Conservation (phyloP, 768 basidiomycete genomes). For the Psilocybe sp. region DNA sequence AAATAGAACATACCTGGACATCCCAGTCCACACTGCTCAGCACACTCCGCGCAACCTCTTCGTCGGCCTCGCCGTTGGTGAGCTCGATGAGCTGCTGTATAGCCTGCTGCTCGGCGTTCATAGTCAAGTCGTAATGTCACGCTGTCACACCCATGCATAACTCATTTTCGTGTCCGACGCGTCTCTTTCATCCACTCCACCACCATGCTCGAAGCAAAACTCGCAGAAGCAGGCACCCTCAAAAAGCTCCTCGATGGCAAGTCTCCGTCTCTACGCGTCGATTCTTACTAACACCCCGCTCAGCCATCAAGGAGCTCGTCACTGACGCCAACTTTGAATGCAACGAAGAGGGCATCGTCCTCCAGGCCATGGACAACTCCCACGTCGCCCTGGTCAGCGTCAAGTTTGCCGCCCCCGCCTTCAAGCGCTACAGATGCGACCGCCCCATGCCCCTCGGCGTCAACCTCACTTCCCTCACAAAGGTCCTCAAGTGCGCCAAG, state of each 20-base stretch:
- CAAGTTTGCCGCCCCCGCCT: slow-evolving; percentile 73
- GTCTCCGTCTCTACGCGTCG: slow-evolving; percentile 19
- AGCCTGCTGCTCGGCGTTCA: slow-evolving; percentile 22
- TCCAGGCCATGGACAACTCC: slow-evolving; percentile 99
- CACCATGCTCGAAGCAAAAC: slow-evolving; percentile 87
- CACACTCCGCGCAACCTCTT: slow-evolving; percentile 58
- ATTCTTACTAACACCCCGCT: slow-evolving; percentile 3
- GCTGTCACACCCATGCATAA: slow-evolving; percentile 24
- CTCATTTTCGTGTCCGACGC: slow-evolving; percentile 9
- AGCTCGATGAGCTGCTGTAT: slow-evolving; percentile 52
- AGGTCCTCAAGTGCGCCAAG: slow-evolving; percentile 96
- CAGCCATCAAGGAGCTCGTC: slow-evolving; percentile 97
- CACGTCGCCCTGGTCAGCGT: slow-evolving; percentile 97
- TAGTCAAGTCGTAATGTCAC: no score
- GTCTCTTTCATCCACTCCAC: slow-evolving; percentile 13
- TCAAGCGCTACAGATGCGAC: slow-evolving; percentile 90
- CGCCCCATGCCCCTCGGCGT: slow-evolving; percentile 90
- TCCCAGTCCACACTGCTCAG: slow-evolving; percentile 68
- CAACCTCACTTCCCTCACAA: slow-evolving; percentile 84
- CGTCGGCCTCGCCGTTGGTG: slow-evolving; percentile 52
- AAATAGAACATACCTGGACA: slow-evolving; percentile 48
- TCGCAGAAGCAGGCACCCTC: slow-evolving; percentile 81
- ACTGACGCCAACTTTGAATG: slow-evolving; percentile 98
- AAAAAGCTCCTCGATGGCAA: slow-evolving; percentile 93
- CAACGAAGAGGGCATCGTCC: slow-evolving; percentile 88